Base-by-base conservation (phyloP, 1,284 basidiomycete genomes). In the Rhodotorula mucilaginosa region DNA sequence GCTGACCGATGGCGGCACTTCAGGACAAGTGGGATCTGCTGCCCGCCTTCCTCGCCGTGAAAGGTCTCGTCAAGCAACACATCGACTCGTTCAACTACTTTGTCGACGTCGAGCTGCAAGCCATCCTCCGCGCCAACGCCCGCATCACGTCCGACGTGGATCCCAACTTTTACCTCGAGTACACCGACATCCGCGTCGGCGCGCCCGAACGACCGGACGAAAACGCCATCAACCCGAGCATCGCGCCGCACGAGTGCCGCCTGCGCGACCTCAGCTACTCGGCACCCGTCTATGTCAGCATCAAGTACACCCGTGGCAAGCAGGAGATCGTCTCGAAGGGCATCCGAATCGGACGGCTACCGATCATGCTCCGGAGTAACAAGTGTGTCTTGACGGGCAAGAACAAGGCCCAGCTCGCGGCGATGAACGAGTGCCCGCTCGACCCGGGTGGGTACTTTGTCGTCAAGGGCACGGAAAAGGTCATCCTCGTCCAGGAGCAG, bases 21-120 rank as follows among this genome's bases (percentile, higher is more conserved):
- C 65, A 97, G 93, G 95, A 97, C 80, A 98, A 98, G 88, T 98
- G 95, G 95, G 87, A 96, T 58, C 84, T 98, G 18, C 83, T 98
- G 5, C 95, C 95, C 1, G 94, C 94, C 16, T 98, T 97, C 79
- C 85, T 98, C 68, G 91, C 95, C 82, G 92, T 95, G 73, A 98
- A 97, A 79, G 95, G 95, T 76, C 88, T 98, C n/a, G 95, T 97
- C 73, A 99, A 99, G 83, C 97, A 99, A 81, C 97, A 99, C 80
- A 93, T 99, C 78, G 97, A 99, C 82, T 98, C 95, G 15, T 99
- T 97, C 88, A 99, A 99, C 84, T 97, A 98, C 82, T 99, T 99
- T 81, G 93, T 99, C 78, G 92, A 99, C 79, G 90, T 92, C 52
- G 95, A 97, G 80, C 91, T 98, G 80, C 96, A 95, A 81, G 96